Percentiles rank a stretch among this genome's conserved stretches.
phyloP scores from a whole-genome alignment of 225 moss, liverwort and hornwort genomes.

The Sphagnum tenellum region DNA sequence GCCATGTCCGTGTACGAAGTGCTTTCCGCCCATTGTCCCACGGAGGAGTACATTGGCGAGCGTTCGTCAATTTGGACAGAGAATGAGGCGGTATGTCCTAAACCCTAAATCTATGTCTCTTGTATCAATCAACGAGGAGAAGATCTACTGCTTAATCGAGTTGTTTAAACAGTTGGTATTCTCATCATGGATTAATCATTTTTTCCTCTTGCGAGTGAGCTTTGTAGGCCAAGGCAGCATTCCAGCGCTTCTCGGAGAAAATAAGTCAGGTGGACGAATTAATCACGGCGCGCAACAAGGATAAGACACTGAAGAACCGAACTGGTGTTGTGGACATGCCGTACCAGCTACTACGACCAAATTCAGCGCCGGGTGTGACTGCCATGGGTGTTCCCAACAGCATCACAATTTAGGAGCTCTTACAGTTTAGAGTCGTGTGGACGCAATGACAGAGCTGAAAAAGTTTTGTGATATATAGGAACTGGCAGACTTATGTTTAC shows the following conservation, averaged over 20 bases:
- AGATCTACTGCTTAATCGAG: too few relatives aligned
- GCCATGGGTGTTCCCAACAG: constrained; percentile 42
- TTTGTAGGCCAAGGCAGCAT: constrained; percentile 12
- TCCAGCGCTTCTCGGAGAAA: constrained; percentile 6
- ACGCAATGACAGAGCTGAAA: too few relatives aligned
- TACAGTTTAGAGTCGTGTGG: too few relatives aligned
- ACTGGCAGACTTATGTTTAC: too few relatives aligned
- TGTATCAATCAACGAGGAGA: neutral
- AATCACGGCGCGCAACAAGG: constrained; percentile 16
- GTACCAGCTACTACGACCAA: constrained; percentile 19
- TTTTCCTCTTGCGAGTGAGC: neutral
- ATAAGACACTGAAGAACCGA: constrained; percentile 20
- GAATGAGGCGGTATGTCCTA: constrained; percentile 10
- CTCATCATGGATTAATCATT: neutral
- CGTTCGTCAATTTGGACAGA: constrained; percentile 12
- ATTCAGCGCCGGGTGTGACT: constrained; percentile 13
- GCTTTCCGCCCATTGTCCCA: constrained; percentile 35
- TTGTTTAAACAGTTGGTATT: neutral
- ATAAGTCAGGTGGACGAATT: neutral
- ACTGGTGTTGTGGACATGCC: constrained; percentile 22
- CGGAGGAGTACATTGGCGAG: constrained; percentile 40
- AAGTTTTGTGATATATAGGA: too few relatives aligned
- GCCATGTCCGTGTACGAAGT: constrained; percentile 50
- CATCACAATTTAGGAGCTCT: constrained; percentile 26
- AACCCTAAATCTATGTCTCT: neutral